Conservation (phyloP, 2,329 filamentous ascomycete species). For the Aureobasidium musti region DNA sequence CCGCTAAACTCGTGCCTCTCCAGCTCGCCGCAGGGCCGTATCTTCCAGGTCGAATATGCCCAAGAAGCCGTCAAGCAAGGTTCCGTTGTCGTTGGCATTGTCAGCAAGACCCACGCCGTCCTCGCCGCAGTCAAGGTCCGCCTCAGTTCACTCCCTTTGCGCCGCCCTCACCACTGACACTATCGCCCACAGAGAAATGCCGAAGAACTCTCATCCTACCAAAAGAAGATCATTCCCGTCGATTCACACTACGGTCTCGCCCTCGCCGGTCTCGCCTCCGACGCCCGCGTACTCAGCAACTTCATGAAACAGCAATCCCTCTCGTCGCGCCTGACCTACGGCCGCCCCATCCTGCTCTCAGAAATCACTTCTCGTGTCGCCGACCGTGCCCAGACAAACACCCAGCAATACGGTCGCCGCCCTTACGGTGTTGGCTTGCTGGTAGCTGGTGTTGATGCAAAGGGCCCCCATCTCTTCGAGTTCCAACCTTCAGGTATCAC, state of each 20-base stretch:
- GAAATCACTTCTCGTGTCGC: constrained; percentile 89
- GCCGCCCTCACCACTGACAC: not conserved
- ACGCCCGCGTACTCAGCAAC: constrained; percentile 98
- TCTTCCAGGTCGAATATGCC: constrained; percentile 99
- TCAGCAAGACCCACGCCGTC: constrained; percentile 97
- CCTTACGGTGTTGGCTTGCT: constrained; percentile 94
- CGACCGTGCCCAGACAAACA: constrained; percentile 96
- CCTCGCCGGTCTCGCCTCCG: constrained; percentile 93
- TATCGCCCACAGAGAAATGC: constrained; percentile 73
- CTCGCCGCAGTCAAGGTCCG: constrained; percentile 92
- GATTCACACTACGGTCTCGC: constrained; percentile 95
- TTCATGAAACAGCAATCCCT: constrained; percentile 99
- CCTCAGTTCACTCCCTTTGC: not conserved
- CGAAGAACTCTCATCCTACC: constrained; percentile 98
- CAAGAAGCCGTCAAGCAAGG: constrained; percentile 98
- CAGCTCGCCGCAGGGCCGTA: constrained; percentile 97
- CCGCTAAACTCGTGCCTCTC: not conserved
- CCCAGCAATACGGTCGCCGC: constrained; percentile 93
- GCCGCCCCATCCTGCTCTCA: constrained; percentile 85
- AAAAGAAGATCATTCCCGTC: constrained; percentile 98
- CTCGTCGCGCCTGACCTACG: constrained; percentile 92
- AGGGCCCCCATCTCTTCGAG: constrained; percentile 94
- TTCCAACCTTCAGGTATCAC: constrained; percentile 97
- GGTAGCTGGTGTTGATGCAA: constrained; percentile 90
- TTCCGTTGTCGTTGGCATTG: constrained; percentile 93